Evolutionary conservation across 163 green algal species (phyloP), one percentile per base, ranked within the genome.

Genomic region (Chlamydomonas reinhardtii): DNA sequence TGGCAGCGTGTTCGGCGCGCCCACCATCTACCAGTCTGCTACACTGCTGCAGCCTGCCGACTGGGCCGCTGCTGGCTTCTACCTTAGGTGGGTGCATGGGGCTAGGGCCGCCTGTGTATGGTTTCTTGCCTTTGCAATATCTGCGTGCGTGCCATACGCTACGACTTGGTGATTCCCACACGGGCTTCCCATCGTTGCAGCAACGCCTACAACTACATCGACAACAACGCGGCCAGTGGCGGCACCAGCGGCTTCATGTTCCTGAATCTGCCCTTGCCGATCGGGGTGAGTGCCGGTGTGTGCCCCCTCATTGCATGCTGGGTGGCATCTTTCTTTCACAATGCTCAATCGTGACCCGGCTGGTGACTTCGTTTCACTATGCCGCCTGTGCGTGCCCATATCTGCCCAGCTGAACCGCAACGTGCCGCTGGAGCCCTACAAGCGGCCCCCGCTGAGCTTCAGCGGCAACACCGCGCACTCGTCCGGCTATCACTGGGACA

Each of bases 231-330:
- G 0, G 92, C 92, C 19, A 92, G 81, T 12, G 93, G 92, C 2
- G 93, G 93, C 31, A 94, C 91, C 43, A 74, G 91, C 15, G 93
- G 93, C 65, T 96, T 94, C 90, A 89, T 72, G 43, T 93, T 94
- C 66, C 93, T 93, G 4, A 77, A 85, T 3, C 83, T 94, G 31
- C 61, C 80, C 39, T 43, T 61, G 22, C 87, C 92, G 31, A 91
- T 93, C 48, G 84, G 84, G 48, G 78, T 89, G 34, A 65, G 37
- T 56, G 48, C 48, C 11, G 48, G 6, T 17, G 48, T 17, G 9
- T 56, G 48, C 6, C 1, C 14, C 1, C 48, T 56, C 11, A 1
- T 56, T 19, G 48, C 14, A 19, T 56, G 48, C 9, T 17, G 6
- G 12, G 6, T 19, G 39, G 39, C 39, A 48, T 5, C 39, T 48